phyloP scores from a whole-genome alignment of 495 filamentous ascomycete genomes.

The Penicillium macrosclerotiorum region DNA sequence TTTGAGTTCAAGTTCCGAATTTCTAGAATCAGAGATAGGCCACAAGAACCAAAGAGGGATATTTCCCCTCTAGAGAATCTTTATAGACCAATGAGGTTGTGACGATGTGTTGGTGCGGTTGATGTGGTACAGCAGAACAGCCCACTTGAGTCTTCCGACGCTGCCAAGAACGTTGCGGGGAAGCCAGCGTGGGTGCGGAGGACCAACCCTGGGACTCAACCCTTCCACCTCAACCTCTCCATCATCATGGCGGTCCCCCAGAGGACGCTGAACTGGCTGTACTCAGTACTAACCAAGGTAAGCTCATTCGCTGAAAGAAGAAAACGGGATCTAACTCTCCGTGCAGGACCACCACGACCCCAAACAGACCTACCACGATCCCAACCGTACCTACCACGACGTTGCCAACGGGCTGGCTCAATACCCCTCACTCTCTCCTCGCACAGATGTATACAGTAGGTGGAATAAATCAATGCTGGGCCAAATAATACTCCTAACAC shows the following conservation, averaged over 20 bases:
- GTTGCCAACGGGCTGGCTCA: constrained; percentile 77
- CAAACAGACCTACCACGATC: constrained; percentile 86
- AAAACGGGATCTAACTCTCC: constrained; percentile 1
- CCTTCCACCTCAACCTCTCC: constrained; percentile 4
- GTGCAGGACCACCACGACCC: constrained; percentile 85
- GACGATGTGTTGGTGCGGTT: no score
- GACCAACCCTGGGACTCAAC: constrained; percentile 10
- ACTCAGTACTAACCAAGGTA: constrained; percentile 83
- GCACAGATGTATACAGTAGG: constrained; percentile 95
- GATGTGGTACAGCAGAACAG: no score
- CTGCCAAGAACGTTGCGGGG: constrained; percentile 24
- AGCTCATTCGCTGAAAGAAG: not conserved
- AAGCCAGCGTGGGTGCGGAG: constrained; percentile 19
- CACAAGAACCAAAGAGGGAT: no score
- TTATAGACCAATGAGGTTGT: no score
- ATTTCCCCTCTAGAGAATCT: no score
- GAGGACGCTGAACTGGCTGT: constrained; percentile 90
- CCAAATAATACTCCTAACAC: not conserved
- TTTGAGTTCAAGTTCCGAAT: no score
- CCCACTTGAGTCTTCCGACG: no score
- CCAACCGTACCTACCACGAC: constrained; percentile 89
- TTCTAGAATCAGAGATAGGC: no score
- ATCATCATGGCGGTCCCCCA: constrained; percentile 73
- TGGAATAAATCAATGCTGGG: not conserved
- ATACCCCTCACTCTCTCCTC: constrained; percentile 81